Conservation (phyloP, 2,329 filamentous ascomycete species). For the Zasmidium angulare region DNA sequence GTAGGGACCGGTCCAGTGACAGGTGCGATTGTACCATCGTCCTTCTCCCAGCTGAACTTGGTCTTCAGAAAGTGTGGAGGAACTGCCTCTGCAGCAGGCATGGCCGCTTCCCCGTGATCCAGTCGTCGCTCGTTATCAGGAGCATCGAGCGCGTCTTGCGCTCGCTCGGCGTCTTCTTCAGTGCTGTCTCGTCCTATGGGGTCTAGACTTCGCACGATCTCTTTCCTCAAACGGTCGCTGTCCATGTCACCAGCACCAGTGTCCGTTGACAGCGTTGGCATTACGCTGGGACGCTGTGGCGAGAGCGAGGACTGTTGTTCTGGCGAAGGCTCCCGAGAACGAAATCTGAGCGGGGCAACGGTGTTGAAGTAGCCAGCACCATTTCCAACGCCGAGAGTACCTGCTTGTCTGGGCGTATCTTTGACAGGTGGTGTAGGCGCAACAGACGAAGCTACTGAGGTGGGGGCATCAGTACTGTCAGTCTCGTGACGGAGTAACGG, state of each 20-base stretch:
- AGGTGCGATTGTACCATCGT: slow-evolving; percentile 2
- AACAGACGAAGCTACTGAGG: slow-evolving; percentile 24
- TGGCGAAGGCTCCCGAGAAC: slow-evolving; percentile 29
- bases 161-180: slow-evolving; percentile 23
- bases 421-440: slow-evolving; percentile 50
- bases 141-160: slow-evolving; percentile 32
- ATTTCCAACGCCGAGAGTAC: slow-evolving; percentile 11
- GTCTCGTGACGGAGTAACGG: slow-evolving; percentile 21
- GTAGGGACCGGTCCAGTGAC: not conserved
- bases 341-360: slow-evolving; percentile 20
- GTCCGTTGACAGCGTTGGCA: slow-evolving; percentile 16
- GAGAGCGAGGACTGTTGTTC: slow-evolving; percentile 13
- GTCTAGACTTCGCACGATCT: slow-evolving; percentile 70
- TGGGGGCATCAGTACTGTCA: slow-evolving; percentile 20
- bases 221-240: slow-evolving; percentile 69
- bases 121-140: slow-evolving; percentile 25
- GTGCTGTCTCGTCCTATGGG: slow-evolving; percentile 39
- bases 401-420: slow-evolving; percentile 40
- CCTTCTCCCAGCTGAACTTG: slow-evolving; percentile 41
- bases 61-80: slow-evolving; percentile 28
- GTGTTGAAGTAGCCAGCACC: slow-evolving; percentile 20
- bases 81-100: slow-evolving; percentile 24
- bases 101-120: slow-evolving; percentile 26
- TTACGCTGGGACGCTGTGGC: slow-evolving; percentile 3
- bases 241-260: slow-evolving; percentile 58